Percentiles rank a stretch among this genome's conserved stretches.
These are phyloP conservation scores for Phialophora verrucosa DNA, from an alignment of 2,329 filamentous ascomycete species.

Conservation along the genomic window DNA sequence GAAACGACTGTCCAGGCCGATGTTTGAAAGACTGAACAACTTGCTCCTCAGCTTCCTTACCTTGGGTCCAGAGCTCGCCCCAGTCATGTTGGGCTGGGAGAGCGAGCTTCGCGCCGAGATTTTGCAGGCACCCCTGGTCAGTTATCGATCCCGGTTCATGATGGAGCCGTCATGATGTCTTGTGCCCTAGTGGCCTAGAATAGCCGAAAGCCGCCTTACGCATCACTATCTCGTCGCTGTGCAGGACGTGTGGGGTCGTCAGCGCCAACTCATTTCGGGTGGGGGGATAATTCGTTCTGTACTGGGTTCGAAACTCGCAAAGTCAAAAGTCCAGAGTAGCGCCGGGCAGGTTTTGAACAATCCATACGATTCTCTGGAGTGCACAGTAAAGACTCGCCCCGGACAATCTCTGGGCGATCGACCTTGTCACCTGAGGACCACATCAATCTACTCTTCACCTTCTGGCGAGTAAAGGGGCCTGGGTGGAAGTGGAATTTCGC, in stretches of 20 bases:
- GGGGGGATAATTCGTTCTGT: neutral
- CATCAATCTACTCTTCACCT: neutral
- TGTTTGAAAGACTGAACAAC: slow-evolving; percentile 47
- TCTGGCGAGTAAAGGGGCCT: neutral
- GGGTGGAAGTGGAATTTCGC: neutral
- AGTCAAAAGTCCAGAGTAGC: neutral
- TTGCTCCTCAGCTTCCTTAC: slow-evolving; percentile 47
- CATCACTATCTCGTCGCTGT: neutral
- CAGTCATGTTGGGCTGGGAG: slow-evolving; percentile 43
- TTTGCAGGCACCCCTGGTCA: slow-evolving; percentile 45
- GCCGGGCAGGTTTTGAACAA: neutral
- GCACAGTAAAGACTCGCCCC: neutral
- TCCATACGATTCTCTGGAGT: neutral
- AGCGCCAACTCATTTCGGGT: neutral
- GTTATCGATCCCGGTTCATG: slow-evolving; percentile 44
- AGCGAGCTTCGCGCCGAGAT: slow-evolving; percentile 46
- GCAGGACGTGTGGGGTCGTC: slow-evolving; percentile 4
- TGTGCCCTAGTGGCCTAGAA: neutral
- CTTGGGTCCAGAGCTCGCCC: slow-evolving; percentile 38
- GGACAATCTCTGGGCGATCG: neutral
- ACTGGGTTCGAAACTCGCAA: neutral
- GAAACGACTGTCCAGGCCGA: slow-evolving; percentile 44
- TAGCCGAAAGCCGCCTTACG: neutral
- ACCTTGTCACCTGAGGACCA: neutral
- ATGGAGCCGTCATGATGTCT: slow-evolving; percentile 20